Evolutionary conservation across 1,284 basidiomycete species (phyloP), one percentile per base, ranked within the genome.

Genomic region (Puccinia coronata): DNA sequence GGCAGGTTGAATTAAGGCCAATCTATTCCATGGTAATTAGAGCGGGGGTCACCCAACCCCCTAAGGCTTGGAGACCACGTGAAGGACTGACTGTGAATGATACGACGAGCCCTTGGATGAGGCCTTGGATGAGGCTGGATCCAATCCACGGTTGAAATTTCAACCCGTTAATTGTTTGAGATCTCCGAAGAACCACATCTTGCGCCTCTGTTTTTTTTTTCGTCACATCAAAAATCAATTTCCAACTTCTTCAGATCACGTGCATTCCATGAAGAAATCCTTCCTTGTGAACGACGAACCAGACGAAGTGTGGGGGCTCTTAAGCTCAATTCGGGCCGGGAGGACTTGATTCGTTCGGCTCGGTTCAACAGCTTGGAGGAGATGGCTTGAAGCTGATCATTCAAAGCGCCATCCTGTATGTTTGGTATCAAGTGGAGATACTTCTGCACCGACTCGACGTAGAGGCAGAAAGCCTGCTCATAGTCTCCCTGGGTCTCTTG

Each of bases 351-450:
- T 49, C 47, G 61, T 43, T 78, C 63, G 53, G 76, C 76, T n/a
- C 76, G 76, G 43, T 78, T 78, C 51, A 78, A 43, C 36, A 78
- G 65, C 39, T 78, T 78, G 28, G 76, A 69, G 14, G 76, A 78
- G 39, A 78, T 69, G 18, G 51, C 63, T 51, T 78, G 69, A 14
- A 78, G 53, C 34, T 69, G 61, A 1, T 53, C 34, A 31, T 70
- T 78, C 36, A 78, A 70, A n/a, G 49, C 14, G 23, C 63, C 65
- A 51, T 78, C 63, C 49, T 28, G 49, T 25, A 78, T 25, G 39
- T 28, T n/a, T 25, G 63, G 61, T 39, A 78, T 78, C 39, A 78
- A 55, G 53, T 57, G 67, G 23, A 78, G 43, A 69, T 78, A 78
- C 31, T 67, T 78, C 67, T 78, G 76, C 12, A 69, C 76, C 43